Percentiles rank a stretch among this genome's conserved stretches.
phyloP scores from a whole-genome alignment of 768 basidiomycete genomes.

The Termitomyces sp. region DNA sequence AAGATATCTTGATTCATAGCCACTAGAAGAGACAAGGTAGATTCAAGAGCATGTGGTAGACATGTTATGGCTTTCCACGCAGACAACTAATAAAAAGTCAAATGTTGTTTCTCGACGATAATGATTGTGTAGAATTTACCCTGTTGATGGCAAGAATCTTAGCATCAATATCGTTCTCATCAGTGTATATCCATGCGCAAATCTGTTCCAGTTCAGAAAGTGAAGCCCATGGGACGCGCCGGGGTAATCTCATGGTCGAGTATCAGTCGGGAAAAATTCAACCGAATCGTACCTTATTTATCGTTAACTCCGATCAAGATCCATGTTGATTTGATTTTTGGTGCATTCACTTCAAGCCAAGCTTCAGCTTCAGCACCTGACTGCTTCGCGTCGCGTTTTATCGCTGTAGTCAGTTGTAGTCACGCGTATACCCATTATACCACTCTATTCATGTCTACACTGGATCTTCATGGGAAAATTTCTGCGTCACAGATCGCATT shows the following conservation, averaged over 20 bases:
- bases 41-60: slow-evolving; percentile 81
- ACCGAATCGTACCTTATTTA: slow-evolving; percentile 17
- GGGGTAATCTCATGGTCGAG: slow-evolving; percentile 60
- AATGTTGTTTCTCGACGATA: slow-evolving; percentile 3
- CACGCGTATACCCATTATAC: slow-evolving; percentile 11
- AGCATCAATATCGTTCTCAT: slow-evolving; percentile 53
- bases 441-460: slow-evolving; percentile 29
- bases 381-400: slow-evolving; percentile 11
- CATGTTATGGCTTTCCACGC: slow-evolving; percentile 74
- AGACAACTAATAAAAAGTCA: slow-evolving; percentile 46
- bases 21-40: slow-evolving; percentile 56
- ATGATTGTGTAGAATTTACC: slow-evolving; percentile 33
- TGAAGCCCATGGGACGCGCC: slow-evolving; percentile 76
- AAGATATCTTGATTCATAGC: slow-evolving; percentile 52
- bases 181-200: slow-evolving; percentile 69
- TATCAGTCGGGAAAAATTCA: slow-evolving; percentile 1
- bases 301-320: slow-evolving; percentile 10
- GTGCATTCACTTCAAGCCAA: neutral
- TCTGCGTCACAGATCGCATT: slow-evolving; percentile 55
- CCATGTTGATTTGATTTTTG: slow-evolving; percentile 13
- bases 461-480: slow-evolving; percentile 45
- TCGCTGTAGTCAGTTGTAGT: neutral
- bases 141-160: slow-evolving; percentile 57
- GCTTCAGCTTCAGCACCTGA: slow-evolving; percentile 1
- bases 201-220: slow-evolving; percentile 68